Percentiles rank a stretch among this genome's conserved stretches.
These are phyloP conservation scores for Aspergillus avenaceus DNA, from an alignment of 495 filamentous ascomycete species.

Conservation along the genomic window DNA sequence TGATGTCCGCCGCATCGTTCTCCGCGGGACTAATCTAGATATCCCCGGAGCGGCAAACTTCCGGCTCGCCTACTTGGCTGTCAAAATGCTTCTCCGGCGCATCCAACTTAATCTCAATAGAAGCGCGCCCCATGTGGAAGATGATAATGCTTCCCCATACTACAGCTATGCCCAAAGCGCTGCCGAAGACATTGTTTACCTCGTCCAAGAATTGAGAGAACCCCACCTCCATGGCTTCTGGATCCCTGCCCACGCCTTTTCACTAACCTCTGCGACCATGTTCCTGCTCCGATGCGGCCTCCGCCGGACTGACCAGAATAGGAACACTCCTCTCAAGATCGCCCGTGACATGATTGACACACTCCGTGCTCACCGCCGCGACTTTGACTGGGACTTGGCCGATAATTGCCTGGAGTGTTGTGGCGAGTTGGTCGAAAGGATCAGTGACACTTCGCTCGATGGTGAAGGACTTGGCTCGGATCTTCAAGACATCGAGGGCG, in stretches of 20 bases:
- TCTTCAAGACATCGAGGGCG: too few relatives aligned
- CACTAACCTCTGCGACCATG: constrained; percentile 24
- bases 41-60: constrained; percentile 32
- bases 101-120: constrained; percentile 26
- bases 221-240: constrained; percentile 27
- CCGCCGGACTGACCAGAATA: not conserved
- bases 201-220: constrained; percentile 28
- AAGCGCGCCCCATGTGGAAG: constrained; percentile 4
- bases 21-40: constrained; percentile 16
- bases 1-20: constrained; percentile 19
- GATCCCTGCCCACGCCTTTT: constrained; percentile 29
- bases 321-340: constrained; percentile 2
- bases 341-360: constrained; percentile 12
- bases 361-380: constrained; percentile 19
- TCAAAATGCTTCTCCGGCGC: constrained; percentile 28
- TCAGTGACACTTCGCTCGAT: too few relatives aligned
- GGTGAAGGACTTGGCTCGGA: too few relatives aligned
- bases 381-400: constrained; percentile 30
- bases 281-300: constrained; percentile 29
- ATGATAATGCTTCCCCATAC: constrained; percentile 8
- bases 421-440: constrained; percentile 22
- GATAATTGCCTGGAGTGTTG: constrained; percentile 26
- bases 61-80: constrained; percentile 32
- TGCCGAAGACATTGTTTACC: constrained; percentile 31
- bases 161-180: constrained; percentile 15